Percentiles rank a stretch among this genome's conserved stretches.
Conservation (phyloP, 2,329 filamentous ascomycete genomes). For the Fusarium solani-melongenae region DNA sequence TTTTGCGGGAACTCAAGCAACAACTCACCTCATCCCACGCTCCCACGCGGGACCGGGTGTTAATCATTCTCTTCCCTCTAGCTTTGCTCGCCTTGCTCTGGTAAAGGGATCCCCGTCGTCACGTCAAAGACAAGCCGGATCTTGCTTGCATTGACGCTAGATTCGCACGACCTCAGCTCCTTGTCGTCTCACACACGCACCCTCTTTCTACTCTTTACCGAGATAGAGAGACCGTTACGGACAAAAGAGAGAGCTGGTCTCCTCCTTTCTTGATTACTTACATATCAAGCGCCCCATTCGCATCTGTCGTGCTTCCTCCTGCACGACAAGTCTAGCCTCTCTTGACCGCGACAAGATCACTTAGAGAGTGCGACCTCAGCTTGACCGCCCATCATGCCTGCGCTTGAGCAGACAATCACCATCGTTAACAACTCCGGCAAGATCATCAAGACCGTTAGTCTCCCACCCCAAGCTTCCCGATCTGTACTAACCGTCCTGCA, state of each 20-base stretch:
- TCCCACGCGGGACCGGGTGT: slow-evolving; percentile 36
- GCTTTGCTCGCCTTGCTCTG: slow-evolving; percentile 6
- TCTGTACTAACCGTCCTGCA: slow-evolving; percentile 51
- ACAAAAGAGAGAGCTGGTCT: slow-evolving; percentile 41
- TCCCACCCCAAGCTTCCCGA: not conserved
- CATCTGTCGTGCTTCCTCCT: not conserved
- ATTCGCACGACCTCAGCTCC: slow-evolving; percentile 21
- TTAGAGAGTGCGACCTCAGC: slow-evolving; percentile 18
- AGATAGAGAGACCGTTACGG: slow-evolving; percentile 12
- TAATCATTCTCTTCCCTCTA: slow-evolving; percentile 29
- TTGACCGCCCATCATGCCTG: slow-evolving; percentile 48
- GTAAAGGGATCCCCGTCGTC: slow-evolving; percentile 31
- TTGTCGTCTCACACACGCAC: not conserved
- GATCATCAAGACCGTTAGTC: slow-evolving; percentile 84
- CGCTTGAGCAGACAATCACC: slow-evolving; percentile 78
- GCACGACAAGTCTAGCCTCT: not conserved
- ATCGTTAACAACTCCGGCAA: slow-evolving; percentile 93
- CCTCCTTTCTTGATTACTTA: slow-evolving; percentile 14
- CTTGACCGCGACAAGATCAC: slow-evolving; percentile 1
- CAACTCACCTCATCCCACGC: slow-evolving; percentile 15
- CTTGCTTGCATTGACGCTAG: slow-evolving; percentile 18
- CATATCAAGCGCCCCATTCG: not conserved
- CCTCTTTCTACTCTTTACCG: slow-evolving; percentile 14
- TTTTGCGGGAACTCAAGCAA: slow-evolving; percentile 22
- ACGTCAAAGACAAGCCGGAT: slow-evolving; percentile 22